Percentiles rank a stretch among this genome's conserved stretches.
Evolutionary conservation across 2,329 filamentous ascomycete species (phyloP).

Genomic region (Aurifilum marmelostoma): DNA sequence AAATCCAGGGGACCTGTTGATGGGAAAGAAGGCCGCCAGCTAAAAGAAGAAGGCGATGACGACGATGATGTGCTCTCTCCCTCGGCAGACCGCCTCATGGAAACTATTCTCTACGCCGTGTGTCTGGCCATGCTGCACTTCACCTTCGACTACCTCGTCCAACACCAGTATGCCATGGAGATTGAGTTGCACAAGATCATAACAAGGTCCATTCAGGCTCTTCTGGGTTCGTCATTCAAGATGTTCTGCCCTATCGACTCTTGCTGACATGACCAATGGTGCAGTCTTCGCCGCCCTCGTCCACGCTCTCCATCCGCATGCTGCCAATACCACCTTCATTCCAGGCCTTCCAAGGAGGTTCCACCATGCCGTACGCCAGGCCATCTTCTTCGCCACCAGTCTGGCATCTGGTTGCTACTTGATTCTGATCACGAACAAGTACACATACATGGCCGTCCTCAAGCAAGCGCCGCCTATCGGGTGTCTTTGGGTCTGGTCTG

Average conservation of each 20-base stretch:
- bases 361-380: conserved; percentile 56
- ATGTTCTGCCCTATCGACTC: neutral
- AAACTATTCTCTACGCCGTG: conserved; percentile 60
- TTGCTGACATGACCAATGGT: conserved; percentile 27
- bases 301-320: conserved; percentile 60
- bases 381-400: conserved; percentile 66
- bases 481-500: conserved; percentile 90
- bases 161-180: conserved; percentile 74
- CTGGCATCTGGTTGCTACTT: conserved; percentile 73
- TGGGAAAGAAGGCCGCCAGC: conserved; percentile 33
- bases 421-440: conserved; percentile 77
- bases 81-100: conserved; percentile 54
- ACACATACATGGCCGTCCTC: conserved; percentile 86
- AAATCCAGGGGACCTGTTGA: conserved; percentile 33
- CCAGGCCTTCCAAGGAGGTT: conserved; percentile 52
- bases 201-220: conserved; percentile 55
- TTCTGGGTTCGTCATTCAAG: conserved; percentile 49
- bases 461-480: conserved; percentile 88
- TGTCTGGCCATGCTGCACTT: conserved; percentile 74
- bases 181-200: conserved; percentile 62
- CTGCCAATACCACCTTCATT: conserved; percentile 51
- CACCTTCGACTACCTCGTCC: conserved; percentile 77
- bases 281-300: conserved; percentile 57
- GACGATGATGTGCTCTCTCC: conserved; percentile 45
- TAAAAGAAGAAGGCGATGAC: conserved; percentile 34